Conservation (phyloP, 352 stramenopile genomes). For the Pythium myriotylum region DNA sequence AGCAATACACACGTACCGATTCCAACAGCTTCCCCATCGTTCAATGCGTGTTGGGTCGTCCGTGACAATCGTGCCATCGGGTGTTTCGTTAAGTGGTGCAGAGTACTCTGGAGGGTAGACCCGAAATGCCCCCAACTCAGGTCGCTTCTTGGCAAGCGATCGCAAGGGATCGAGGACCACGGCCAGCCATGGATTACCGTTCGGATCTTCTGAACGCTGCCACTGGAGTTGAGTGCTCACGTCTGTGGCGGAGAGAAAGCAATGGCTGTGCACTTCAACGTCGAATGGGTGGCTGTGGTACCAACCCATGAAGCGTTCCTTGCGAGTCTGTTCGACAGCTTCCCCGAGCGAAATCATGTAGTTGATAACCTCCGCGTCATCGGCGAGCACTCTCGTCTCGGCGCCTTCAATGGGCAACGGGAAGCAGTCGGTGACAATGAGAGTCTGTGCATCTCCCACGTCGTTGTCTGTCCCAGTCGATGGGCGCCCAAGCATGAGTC, state of each 20-base stretch:
- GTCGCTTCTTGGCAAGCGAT: constrained; percentile 91
- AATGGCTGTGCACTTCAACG: constrained; percentile 95
- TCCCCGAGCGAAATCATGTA: constrained; percentile 99
- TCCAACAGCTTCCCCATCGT: constrained; percentile 96
- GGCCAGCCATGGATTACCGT: constrained; percentile 96
- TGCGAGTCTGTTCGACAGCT: constrained; percentile 92
- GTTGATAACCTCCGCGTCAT: constrained; percentile 98
- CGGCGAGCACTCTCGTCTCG: constrained; percentile 95
- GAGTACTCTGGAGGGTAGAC: constrained; percentile 97
- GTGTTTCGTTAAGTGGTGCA: constrained; percentile 92
- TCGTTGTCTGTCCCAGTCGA: constrained; percentile 83
- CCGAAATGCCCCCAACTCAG: constrained; percentile 97
- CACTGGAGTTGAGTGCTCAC: constrained; percentile 98
- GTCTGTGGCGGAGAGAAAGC: constrained; percentile 97
- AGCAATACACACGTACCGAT: constrained; percentile 51
- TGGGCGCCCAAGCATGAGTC: constrained; percentile 95
- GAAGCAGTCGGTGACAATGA: constrained; percentile 99
- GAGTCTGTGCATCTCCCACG: constrained; percentile 85
- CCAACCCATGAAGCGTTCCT: constrained; percentile 99
- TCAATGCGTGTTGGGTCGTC: constrained; percentile 94
- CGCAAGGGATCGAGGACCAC: constrained; percentile 98
- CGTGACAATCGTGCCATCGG: constrained; percentile 93
- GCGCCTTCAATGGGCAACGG: constrained; percentile 97
- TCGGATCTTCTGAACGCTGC: constrained; percentile 96
- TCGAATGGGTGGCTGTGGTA: constrained; percentile 99